A percentile compares a stretch with the other conserved stretches of the same genome.
Evolutionary conservation across 352 stramenopile species (phyloP).

Genomic region (Peronospora belbahrii): DNA sequence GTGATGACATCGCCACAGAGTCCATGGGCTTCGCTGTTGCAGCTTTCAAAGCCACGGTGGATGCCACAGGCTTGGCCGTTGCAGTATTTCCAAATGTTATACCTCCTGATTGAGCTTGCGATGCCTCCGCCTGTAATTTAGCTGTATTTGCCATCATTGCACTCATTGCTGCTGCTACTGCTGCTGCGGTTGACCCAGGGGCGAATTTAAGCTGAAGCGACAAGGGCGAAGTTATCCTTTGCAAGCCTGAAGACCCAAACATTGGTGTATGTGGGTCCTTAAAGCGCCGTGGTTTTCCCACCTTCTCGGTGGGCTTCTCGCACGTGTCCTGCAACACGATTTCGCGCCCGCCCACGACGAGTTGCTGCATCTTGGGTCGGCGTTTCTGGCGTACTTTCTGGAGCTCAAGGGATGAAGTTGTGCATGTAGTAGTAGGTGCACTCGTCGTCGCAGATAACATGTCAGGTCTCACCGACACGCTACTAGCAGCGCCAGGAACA

Average conservation of each 20-base stretch:
- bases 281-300: slow-evolving; percentile 35
- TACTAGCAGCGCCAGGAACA: slow-evolving; percentile 3
- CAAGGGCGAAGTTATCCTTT: slow-evolving; percentile 14
- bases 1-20: not conserved
- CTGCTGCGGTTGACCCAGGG: slow-evolving; percentile 17
- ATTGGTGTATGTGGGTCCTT: slow-evolving; percentile 19
- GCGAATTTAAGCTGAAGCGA: slow-evolving; percentile 21
- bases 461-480: not conserved
- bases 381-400: slow-evolving; percentile 26
- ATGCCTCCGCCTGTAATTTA: slow-evolving; percentile 12
- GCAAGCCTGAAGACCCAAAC: not conserved
- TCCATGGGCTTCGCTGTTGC: not conserved
- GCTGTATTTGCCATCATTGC: slow-evolving; percentile 23
- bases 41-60: not conserved
- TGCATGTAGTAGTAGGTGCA: slow-evolving; percentile 1
- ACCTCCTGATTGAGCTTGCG: slow-evolving; percentile 1
- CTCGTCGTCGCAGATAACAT: not conserved
- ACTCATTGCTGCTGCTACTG: slow-evolving; percentile 21
- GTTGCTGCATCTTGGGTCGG: slow-evolving; percentile 42
- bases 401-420: slow-evolving; percentile 3
- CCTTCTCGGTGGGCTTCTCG: slow-evolving; percentile 49
- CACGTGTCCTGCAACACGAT: slow-evolving; percentile 50
- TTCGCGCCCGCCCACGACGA: slow-evolving; percentile 37
- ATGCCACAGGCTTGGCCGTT: not conserved
- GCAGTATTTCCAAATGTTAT: not conserved